These are phyloP conservation scores for Leccinum obscurum DNA, from an alignment of 768 basidiomycete genomes.

Conservation along the genomic window DNA sequence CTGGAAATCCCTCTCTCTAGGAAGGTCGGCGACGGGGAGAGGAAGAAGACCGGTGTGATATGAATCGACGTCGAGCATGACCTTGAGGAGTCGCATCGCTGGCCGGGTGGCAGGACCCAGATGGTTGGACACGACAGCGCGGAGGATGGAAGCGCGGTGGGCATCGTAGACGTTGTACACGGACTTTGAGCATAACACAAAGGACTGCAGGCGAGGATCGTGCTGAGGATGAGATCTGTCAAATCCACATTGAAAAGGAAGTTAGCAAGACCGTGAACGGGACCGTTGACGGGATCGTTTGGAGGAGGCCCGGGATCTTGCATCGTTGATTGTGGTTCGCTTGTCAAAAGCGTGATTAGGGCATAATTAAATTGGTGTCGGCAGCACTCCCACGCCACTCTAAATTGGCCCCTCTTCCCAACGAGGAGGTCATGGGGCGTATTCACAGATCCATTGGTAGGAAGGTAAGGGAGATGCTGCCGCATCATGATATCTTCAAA, in stretches of 20 bases:
- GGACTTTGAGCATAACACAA: slow-evolving; percentile 18
- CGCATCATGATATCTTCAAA: too few species aligned
- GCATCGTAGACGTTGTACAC: slow-evolving; percentile 16
- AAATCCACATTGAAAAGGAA: background rate
- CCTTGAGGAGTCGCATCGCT: slow-evolving; percentile 21
- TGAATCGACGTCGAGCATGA: slow-evolving; percentile 10
- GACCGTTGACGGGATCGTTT: background rate
- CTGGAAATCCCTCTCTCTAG: slow-evolving; percentile 12
- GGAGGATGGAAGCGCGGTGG: slow-evolving; percentile 14
- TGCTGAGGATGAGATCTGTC: background rate
- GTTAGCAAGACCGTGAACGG: background rate
- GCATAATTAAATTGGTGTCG: too few species aligned
- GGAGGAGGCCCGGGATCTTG: background rate
- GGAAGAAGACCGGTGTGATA: slow-evolving; percentile 13
- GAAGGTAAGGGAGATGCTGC: too few species aligned
- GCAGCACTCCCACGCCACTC: too few species aligned
- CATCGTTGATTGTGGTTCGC: background rate
- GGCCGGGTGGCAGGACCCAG: slow-evolving; percentile 8
- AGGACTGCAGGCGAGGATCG: slow-evolving; percentile 6
- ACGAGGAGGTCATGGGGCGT: too few species aligned
- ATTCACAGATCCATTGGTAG: too few species aligned
- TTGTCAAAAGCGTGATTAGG: background rate
- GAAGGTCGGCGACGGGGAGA: slow-evolving; percentile 9
- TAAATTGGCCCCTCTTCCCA: too few species aligned
- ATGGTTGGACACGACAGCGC: slow-evolving; percentile 18